Evolutionary conservation across 805 yeast species (phyloP).

Genomic region (Candida yuanshanica): DNA sequence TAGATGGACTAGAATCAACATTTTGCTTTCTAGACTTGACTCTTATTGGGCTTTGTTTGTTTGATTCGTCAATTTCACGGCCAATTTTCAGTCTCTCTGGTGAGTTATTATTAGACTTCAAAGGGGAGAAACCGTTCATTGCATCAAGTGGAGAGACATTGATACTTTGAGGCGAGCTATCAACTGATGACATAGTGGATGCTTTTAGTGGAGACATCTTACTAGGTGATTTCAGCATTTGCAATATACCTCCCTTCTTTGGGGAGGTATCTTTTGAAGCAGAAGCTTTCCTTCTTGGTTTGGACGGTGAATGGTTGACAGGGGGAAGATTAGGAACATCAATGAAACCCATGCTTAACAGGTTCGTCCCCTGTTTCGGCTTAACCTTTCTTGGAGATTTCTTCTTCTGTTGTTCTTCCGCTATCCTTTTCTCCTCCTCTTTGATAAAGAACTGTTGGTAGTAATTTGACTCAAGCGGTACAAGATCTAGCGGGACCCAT

Average conservation of each 20-base stretch:
- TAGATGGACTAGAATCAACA: not conserved
- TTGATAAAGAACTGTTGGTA: not conserved
- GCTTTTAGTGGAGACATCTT: not conserved
- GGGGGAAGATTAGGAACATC: not conserved
- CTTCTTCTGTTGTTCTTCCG: not conserved
- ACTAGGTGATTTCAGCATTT: not conserved
- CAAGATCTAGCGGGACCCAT: conserved; percentile 5
- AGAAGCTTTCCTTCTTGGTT: conserved; percentile 6
- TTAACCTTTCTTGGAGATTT: not conserved
- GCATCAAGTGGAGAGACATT: not conserved
- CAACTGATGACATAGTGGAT: not conserved
- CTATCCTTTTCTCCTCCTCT: not conserved
- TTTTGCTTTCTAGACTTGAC: not conserved
- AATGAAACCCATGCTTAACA: not conserved
- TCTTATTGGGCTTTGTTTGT: not conserved
- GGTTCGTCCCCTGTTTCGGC: not conserved
- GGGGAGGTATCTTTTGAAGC: not conserved
- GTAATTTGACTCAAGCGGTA: not conserved
- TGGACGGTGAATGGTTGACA: not conserved
- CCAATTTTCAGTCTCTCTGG: not conserved
- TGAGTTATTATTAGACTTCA: not conserved
- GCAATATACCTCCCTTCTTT: not conserved
- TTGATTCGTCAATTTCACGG: not conserved
- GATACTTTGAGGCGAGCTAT: not conserved
- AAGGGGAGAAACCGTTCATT: not conserved